These are phyloP conservation scores for Oryza brachyantha DNA, from an alignment of 176 grass and related monocot genomes.

Conservation along the genomic window DNA sequence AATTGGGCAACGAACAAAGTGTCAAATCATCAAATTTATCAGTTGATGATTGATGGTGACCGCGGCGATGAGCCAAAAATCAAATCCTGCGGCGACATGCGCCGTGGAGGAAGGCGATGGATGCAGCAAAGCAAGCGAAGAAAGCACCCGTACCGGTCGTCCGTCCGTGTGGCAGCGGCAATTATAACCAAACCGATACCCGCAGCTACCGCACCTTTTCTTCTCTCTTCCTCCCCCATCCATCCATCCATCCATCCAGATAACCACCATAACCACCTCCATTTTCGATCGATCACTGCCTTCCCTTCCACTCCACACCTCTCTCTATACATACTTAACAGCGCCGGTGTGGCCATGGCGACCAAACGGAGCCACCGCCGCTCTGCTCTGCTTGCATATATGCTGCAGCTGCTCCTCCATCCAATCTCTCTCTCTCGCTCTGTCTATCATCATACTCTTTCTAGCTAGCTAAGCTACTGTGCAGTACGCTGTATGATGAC, in stretches of 20 bases:
- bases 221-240: not conserved
- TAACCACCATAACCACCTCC: constrained; percentile 76
- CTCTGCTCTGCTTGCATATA: no score
- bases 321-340: constrained; percentile 26
- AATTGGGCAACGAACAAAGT: no score
- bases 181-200: not conserved
- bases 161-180: not conserved
- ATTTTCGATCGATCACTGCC: constrained; percentile 57
- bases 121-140: no score
- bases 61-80: no score
- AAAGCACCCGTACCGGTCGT: not conserved
- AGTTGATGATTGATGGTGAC: no score
- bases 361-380: constrained; percentile 32
- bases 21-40: no score
- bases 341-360: not conserved
- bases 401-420: no score
- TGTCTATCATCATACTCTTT: not conserved
- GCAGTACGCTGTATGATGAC: no score
- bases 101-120: no score
- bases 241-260: constrained; percentile 40
- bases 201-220: not conserved
- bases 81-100: no score
- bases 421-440: not conserved
- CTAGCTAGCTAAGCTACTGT: not conserved
- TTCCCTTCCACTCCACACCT: constrained; percentile 74